Evolutionary conservation across 2,329 filamentous ascomycete species (phyloP).

Genomic region (Hirsutella rhossiliensis): DNA sequence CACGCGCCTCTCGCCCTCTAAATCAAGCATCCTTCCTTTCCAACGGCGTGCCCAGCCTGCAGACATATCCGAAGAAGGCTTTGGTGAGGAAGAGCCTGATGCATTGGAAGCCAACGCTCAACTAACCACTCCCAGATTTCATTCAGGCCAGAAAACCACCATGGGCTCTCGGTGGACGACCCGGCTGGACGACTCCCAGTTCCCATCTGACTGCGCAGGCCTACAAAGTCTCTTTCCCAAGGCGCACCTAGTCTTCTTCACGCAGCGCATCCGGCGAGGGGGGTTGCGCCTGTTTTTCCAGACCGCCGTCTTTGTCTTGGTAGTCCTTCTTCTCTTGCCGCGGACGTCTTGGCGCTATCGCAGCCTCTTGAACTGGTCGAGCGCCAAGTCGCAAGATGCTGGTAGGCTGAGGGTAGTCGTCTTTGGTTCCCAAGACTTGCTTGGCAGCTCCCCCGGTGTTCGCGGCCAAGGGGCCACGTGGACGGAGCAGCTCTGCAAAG

Average conservation of each 20-base stretch:
- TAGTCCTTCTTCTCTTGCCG: conserved; percentile 15
- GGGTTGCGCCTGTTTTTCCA: conserved; percentile 18
- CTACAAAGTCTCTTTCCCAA: conserved; percentile 9
- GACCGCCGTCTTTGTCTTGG: conserved; percentile 11
- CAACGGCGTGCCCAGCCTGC: no score
- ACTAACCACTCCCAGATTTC: no score
- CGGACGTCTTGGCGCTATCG: conserved; percentile 9
- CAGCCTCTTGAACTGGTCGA: conserved; percentile 7
- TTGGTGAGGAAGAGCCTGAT: no score
- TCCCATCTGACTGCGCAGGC: conserved; percentile 10
- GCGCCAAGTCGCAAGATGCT: conserved; percentile 10
- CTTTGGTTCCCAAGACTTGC: conserved; percentile 36
- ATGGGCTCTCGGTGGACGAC: background rate
- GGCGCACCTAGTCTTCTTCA: conserved; percentile 25
- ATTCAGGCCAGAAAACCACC: background rate
- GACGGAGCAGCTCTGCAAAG: conserved; percentile 35
- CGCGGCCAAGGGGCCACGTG: conserved; percentile 20
- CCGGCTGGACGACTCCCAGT: conserved; percentile 8
- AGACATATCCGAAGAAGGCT: no score
- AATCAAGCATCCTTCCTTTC: no score
- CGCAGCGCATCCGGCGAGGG: conserved; percentile 27
- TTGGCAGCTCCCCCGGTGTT: conserved; percentile 24
- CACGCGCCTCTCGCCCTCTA: no score
- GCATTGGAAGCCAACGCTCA: no score
- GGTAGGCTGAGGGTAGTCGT: conserved; percentile 34